These are phyloP conservation scores for Pythium aquatile DNA, from an alignment of 352 stramenopile species.

Conservation along the genomic window DNA sequence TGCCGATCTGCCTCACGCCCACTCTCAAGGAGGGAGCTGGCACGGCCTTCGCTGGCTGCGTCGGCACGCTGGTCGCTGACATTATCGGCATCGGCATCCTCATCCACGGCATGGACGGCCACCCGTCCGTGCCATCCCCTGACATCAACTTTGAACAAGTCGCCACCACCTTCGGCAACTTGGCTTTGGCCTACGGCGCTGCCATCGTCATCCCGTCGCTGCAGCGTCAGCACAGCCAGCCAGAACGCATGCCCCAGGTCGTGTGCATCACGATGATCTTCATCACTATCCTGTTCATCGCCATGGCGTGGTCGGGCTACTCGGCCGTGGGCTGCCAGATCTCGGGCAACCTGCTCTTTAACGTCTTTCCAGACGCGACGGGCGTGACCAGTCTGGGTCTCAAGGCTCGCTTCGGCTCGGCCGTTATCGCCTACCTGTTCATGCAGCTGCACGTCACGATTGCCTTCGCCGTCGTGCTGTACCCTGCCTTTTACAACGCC, in stretches of 20 bases:
- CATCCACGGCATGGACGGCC: conserved; percentile 29
- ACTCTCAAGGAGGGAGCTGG: conserved; percentile 31
- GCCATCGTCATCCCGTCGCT: conserved; percentile 31
- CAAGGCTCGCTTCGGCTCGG: conserved; percentile 35
- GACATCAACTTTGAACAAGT: conserved; percentile 28
- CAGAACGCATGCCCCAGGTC: conserved; percentile 30
- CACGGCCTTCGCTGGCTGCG: conserved; percentile 26
- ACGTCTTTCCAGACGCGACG: conserved; percentile 38
- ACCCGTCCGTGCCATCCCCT: conserved; percentile 17
- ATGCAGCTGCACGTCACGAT: conserved; percentile 57
- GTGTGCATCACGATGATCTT: conserved; percentile 28
- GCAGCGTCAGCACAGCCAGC: conserved; percentile 21
- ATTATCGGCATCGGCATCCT: conserved; percentile 26
- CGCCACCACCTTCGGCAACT: conserved; percentile 30
- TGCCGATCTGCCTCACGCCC: conserved; percentile 30
- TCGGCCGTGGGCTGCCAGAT: not conserved
- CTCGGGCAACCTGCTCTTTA: not conserved
- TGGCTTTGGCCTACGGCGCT: conserved; percentile 32
- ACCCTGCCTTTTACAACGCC: conserved; percentile 56
- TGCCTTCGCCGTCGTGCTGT: conserved; percentile 45
- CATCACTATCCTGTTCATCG: conserved; percentile 29
- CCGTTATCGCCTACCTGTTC: conserved; percentile 54
- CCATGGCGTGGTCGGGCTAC: conserved; percentile 17
- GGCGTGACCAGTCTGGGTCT: conserved; percentile 48
- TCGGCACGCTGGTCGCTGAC: conserved; percentile 32